phyloP scores from a whole-genome alignment of 1,284 basidiomycete genomes.

The Chondrostereum purpureum region DNA sequence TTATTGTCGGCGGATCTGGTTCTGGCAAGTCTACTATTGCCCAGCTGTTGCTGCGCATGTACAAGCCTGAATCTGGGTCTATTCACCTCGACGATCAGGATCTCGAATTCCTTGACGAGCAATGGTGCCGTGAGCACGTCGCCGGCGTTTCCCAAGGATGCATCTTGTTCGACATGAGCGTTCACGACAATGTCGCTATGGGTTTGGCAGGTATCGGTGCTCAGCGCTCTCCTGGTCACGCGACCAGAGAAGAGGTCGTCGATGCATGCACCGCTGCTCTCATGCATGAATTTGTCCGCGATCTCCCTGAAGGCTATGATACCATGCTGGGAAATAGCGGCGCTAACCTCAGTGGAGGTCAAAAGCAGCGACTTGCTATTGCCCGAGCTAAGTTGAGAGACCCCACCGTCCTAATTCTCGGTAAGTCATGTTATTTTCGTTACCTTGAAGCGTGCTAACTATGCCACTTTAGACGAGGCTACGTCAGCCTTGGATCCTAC shows the following conservation, averaged over 20 bases:
- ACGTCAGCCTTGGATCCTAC: slow-evolving; percentile 93
- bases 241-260: slow-evolving; percentile 66
- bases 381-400: slow-evolving; percentile 85
- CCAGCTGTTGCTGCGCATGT: slow-evolving; percentile 76
- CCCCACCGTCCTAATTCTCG: slow-evolving; percentile 87
- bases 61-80: slow-evolving; percentile 52
- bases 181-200: slow-evolving; percentile 88
- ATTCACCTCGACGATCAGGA: slow-evolving; percentile 84
- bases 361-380: slow-evolving; percentile 88
- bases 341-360: slow-evolving; percentile 83
- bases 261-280: slow-evolving; percentile 81
- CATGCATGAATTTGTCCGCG: slow-evolving; percentile 82
- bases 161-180: slow-evolving; percentile 74
- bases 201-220: slow-evolving; percentile 55
- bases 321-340: slow-evolving; percentile 75
- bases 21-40: slow-evolving; percentile 93
- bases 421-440: slow-evolving; percentile 38
- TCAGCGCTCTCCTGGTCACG: slow-evolving; percentile 34
- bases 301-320: slow-evolving; percentile 85
- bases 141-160: slow-evolving; percentile 76
- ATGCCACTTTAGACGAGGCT: slow-evolving; percentile 71
- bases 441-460: slow-evolving; percentile 4
- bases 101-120: slow-evolving; percentile 67
- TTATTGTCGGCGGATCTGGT: slow-evolving; percentile 88
- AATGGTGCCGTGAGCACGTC: slow-evolving; percentile 69